A percentile compares a stretch with the other conserved stretches of the same genome.
Conservation (phyloP, 2,329 filamentous ascomycete species). For the Rhynchosporium graminicola region DNA sequence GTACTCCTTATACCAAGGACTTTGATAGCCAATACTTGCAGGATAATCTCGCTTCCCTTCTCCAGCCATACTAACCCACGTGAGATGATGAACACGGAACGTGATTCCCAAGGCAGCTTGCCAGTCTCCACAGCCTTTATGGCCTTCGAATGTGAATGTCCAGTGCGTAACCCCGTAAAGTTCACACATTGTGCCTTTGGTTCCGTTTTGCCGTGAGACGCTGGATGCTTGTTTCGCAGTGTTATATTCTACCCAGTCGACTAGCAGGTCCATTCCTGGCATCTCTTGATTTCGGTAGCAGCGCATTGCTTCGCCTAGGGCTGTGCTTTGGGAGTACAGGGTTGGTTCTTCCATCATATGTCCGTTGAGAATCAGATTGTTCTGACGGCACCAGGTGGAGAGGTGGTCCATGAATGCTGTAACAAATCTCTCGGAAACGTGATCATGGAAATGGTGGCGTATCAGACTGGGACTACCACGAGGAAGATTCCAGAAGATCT, state of each 20-base stretch:
- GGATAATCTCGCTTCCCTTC: slow-evolving; percentile 42
- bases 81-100: slow-evolving; percentile 40
- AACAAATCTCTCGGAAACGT: slow-evolving; percentile 41
- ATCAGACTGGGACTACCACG: slow-evolving; percentile 33
- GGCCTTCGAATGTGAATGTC: slow-evolving; percentile 41
- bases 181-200: slow-evolving; percentile 38
- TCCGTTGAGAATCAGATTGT: slow-evolving; percentile 36
- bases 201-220: slow-evolving; percentile 39
- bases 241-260: slow-evolving; percentile 40
- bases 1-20: slow-evolving; percentile 42
- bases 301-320: slow-evolving; percentile 42
- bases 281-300: slow-evolving; percentile 40
- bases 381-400: slow-evolving; percentile 37
- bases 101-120: slow-evolving; percentile 42
- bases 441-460: slow-evolving; percentile 40
- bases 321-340: slow-evolving; percentile 38
- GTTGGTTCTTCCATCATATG: slow-evolving; percentile 43
- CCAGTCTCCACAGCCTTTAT: slow-evolving; percentile 42
- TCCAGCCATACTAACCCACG: slow-evolving; percentile 41
- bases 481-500: slow-evolving; percentile 41
- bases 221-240: slow-evolving; percentile 41
- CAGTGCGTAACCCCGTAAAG: slow-evolving; percentile 41
- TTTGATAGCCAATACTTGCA: slow-evolving; percentile 41
- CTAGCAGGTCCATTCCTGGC: slow-evolving; percentile 40
- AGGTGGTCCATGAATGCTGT: slow-evolving; percentile 40